Percentiles rank a stretch among this genome's conserved stretches.
Conservation (phyloP, 306 rosid genomes). For the Cicer chorassanicum region DNA sequence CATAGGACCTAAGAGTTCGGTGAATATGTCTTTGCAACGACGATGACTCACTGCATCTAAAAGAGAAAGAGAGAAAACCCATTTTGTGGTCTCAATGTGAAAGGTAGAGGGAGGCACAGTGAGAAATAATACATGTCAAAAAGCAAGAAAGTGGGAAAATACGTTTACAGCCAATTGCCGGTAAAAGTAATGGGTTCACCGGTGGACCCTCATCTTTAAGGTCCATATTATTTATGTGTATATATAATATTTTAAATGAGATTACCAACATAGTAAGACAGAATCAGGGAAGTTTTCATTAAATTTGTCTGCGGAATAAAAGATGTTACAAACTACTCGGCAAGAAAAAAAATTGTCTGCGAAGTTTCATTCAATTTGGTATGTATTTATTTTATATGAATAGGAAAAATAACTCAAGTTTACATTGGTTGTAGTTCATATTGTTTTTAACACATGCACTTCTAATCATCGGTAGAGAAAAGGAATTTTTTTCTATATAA, state of each 20-base stretch:
- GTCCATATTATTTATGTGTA: background rate
- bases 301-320: no score
- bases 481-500: background rate
- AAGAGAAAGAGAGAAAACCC: no score
- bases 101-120: no score
- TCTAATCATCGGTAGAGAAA: slow-evolving; percentile 11
- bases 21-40: no score
- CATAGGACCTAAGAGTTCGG: no score
- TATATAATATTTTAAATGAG: background rate
- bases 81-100: no score
- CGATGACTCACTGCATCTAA: no score
- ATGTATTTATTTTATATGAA: background rate
- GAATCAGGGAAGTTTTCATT: background rate
- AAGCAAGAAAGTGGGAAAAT: no score
- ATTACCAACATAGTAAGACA: background rate
- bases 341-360: background rate
- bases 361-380: slow-evolving; percentile 7
- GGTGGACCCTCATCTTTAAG: no score
- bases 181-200: no score
- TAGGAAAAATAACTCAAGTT: background rate
- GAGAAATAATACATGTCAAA: no score
- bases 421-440: slow-evolving; percentile 12
- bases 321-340: background rate
- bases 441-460: slow-evolving; percentile 3
- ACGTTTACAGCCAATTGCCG: no score